Base-by-base conservation (phyloP, 768 basidiomycete species). In the Dacryopinax spathularia region DNA sequence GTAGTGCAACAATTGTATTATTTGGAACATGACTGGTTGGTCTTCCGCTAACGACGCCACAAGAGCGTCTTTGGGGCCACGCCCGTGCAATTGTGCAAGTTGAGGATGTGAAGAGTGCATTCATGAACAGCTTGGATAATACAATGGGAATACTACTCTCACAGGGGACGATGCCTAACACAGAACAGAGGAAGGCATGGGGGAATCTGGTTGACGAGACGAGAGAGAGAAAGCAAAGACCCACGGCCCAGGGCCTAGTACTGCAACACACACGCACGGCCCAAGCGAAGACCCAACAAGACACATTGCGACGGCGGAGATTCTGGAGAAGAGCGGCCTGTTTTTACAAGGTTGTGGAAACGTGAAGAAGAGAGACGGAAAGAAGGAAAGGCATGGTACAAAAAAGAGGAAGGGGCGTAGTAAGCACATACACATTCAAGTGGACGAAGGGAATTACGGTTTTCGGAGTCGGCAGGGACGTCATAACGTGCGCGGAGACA, bases 101-200 rank as follows among this genome's bases (percentile, higher is more conserved):
- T n/a, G n/a, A n/a, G n/a, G n/a, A n/a, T n/a, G n/a, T n/a, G n/a
- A n/a, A n/a, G 48, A 29, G 15, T 56, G 48, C 48, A 56, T 56
- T 56, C 48, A 56, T 56, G 25, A 22, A n/a, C n/a, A 56, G 31
- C 10, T 56, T 29, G 12, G 48, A 31, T 56, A 56, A 56, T 56
- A 56, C 48, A 56, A 56, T 56, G 48, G 48, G 48, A 56, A 56
- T 56, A 56, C 48, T 56, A 56, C 48, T 56, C 48, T 56, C 48
- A 56, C 48, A 56, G 31, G n/a, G n/a, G 48, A 56, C 29, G 29
- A 56, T 56, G 48, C 48, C 48, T 56, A 56, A 13, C 48, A 27
- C n/a, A 20, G 48, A 31, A 56, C 48, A 29, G 48, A 56, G 48
- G 31, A 13, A 56, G 48, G 48, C 48, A 56, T 27, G 3, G 48